phyloP scores from a whole-genome alignment of 345 rosid genomes.

The Physaria fendleri region DNA sequence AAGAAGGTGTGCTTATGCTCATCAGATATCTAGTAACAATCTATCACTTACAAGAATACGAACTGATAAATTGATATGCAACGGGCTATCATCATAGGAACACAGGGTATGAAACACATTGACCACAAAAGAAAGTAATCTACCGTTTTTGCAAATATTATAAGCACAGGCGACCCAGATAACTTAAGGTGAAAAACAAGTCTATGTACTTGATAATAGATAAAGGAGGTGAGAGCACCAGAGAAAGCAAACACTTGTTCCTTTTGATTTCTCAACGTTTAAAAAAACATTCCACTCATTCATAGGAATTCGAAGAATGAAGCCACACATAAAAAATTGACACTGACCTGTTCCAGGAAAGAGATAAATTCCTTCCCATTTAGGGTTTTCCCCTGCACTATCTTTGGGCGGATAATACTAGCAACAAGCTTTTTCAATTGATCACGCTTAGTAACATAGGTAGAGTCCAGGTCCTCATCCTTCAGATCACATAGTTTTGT shows the following conservation, averaged over 20 bases:
- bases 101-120: not conserved
- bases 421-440: slow-evolving; percentile 74
- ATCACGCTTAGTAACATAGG: slow-evolving; percentile 72
- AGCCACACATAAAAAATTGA: not conserved
- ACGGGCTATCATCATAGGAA: not conserved
- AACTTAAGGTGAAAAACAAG: not conserved
- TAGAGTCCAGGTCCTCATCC: slow-evolving; percentile 83
- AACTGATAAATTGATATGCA: not conserved
- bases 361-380: slow-evolving; percentile 90
- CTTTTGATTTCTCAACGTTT: not conserved
- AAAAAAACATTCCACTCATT: slow-evolving; percentile 10
- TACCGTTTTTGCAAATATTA: not conserved
- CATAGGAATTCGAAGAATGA: not conserved
- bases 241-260: not conserved
- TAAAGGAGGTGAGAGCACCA: slow-evolving; percentile 3
- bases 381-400: slow-evolving; percentile 81
- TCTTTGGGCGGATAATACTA: slow-evolving; percentile 77
- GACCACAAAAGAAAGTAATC: not conserved
- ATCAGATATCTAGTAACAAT: not conserved
- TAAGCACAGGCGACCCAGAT: not conserved
- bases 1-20: not conserved
- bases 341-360: slow-evolving; percentile 81
- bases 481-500: slow-evolving; percentile 96
- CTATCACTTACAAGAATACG: not conserved
- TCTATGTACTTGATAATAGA: not conserved